Percentiles rank a stretch among this genome's conserved stretches.
These are phyloP conservation scores for Aspergillus proliferans DNA, from an alignment of 2,329 filamentous ascomycete genomes.

Conservation along the genomic window DNA sequence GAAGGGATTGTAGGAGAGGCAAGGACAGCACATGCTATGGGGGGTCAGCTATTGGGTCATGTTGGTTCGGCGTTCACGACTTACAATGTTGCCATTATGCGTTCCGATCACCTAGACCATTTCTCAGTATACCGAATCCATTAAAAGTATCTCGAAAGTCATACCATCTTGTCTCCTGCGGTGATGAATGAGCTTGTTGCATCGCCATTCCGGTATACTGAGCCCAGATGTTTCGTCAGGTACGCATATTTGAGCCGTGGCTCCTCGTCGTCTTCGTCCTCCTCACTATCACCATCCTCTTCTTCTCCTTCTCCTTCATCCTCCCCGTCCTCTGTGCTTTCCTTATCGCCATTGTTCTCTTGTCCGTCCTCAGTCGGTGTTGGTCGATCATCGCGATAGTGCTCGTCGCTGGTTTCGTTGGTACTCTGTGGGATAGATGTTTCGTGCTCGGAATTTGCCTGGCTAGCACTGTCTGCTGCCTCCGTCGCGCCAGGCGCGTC, in stretches of 20 bases:
- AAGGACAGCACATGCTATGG: slow-evolving; percentile 75
- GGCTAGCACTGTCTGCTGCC: slow-evolving; percentile 17
- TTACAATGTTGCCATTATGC: slow-evolving; percentile 92
- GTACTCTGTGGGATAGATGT: slow-evolving; percentile 12
- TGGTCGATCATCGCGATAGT: slow-evolving; percentile 5
- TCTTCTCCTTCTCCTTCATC: slow-evolving; percentile 39
- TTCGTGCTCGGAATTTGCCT: slow-evolving; percentile 13
- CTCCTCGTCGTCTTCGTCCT: slow-evolving; percentile 86
- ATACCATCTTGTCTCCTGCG: slow-evolving; percentile 93
- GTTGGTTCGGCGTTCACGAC: slow-evolving; percentile 25
- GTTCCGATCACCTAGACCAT: slow-evolving; percentile 72
- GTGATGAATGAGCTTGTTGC: slow-evolving; percentile 87
- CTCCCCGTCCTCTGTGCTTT: slow-evolving; percentile 16
- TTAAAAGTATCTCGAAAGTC: slow-evolving; percentile 13
- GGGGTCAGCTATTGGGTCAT: slow-evolving; percentile 9
- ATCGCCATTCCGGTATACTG: slow-evolving; percentile 90
- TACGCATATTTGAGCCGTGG: slow-evolving; percentile 89
- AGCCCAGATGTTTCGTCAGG: slow-evolving; percentile 69
- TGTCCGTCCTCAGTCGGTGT: slow-evolving; percentile 1
- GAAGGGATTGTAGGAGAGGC: slow-evolving; percentile 71
- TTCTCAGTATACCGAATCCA: slow-evolving; percentile 26
- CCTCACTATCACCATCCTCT: slow-evolving; percentile 61
- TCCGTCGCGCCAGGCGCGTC: slow-evolving; percentile 32
- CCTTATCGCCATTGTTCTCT: slow-evolving; percentile 10
- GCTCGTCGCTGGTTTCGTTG: slow-evolving; percentile 4